Percentiles rank a stretch among this genome's conserved stretches.
These are phyloP conservation scores for Francoa sonchifolia DNA, from an alignment of 441 rosid species.

Conservation along the genomic window DNA sequence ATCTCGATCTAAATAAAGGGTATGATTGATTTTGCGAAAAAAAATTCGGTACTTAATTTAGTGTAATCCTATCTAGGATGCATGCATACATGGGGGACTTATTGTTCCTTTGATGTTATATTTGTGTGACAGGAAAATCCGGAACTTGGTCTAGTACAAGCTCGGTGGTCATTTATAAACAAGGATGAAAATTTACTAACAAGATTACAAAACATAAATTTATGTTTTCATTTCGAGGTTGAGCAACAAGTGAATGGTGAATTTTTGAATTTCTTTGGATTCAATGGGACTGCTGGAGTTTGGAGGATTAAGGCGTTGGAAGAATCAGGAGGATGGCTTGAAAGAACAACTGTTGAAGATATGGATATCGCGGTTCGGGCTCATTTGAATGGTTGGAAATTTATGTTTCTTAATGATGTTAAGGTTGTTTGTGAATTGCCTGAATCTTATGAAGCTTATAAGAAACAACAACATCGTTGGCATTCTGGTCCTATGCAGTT, in stretches of 20 bases:
- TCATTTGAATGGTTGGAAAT: slow-evolving; percentile 15
- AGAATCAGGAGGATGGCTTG: slow-evolving; percentile 17
- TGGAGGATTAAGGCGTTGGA: slow-evolving; percentile 19
- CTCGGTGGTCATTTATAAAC: slow-evolving; percentile 17
- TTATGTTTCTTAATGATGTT: slow-evolving; percentile 16
- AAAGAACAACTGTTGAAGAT: slow-evolving; percentile 14
- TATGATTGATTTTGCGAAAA: no score
- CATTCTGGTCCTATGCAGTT: slow-evolving; percentile 13
- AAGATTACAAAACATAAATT: slow-evolving; percentile 15
- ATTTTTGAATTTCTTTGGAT: slow-evolving; percentile 17
- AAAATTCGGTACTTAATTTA: no score
- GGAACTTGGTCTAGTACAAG: slow-evolving; percentile 15
- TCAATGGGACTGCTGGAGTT: slow-evolving; percentile 18
- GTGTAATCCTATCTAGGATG: no score
- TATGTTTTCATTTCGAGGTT: slow-evolving; percentile 16
- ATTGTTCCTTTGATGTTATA: no score
- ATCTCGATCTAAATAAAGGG: no score
- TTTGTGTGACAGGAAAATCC: slow-evolving; percentile 10
- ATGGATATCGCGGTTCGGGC: no score
- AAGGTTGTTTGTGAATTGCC: slow-evolving; percentile 2
- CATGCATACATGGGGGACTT: no score
- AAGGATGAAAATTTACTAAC: slow-evolving; percentile 16
- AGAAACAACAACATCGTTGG: slow-evolving; percentile 56
- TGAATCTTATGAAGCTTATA: slow-evolving; percentile 57
- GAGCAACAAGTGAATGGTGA: slow-evolving; percentile 18